Evolutionary conservation across 2,329 filamentous ascomycete species (phyloP), one percentile per base, ranked within the genome.

Genomic region (Aspergillus clavatus): DNA sequence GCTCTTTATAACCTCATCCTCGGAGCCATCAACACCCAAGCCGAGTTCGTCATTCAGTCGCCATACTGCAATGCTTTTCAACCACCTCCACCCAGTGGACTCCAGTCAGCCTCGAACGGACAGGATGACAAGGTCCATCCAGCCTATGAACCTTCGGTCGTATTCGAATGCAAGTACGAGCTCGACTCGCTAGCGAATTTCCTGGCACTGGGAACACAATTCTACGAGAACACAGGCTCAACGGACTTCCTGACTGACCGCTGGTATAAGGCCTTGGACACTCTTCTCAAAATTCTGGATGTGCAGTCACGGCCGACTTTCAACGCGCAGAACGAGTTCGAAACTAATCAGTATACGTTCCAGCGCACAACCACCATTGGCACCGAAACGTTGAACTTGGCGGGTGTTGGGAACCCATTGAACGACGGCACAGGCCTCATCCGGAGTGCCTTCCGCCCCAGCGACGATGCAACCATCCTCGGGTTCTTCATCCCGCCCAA

Each of bases 31-130:
- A 95, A 95, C 66, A 97, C 93, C 0, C 93, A 98, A 69, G 80
- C 87, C 12, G 91, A 97, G 67, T 97, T 89, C 61, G 87, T 98
- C 33, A 95, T 97, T 51, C 82, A 88, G 59, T 89, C 87, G 1
- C 93, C 93, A 0, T 98, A 97, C 72, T 98, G 93, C 77, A 97
- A 98, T 67, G 93, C 93, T 14, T 98, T 97, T 68, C 93, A 98
- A 65, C 91, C 93, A 4, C 93, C 93, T 0, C 84, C 87, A 2
- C 87, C 89, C 5, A 90, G 88, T 52, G 81, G 84, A 12, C 75
- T 97, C 1, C 70, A 76, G 3, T 74, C 84, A 5, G 84, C 83
- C 12, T 78, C 80, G 57, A 95, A 91, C 59, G 87, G 87, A 3
- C 87, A 95, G 63, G 79, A 84, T 16, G 93, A 98, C 61, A 69